Evolutionary conservation across 306 rosid genomes (phyloP).

Genomic region (Herpetospermum pedunculosum): DNA sequence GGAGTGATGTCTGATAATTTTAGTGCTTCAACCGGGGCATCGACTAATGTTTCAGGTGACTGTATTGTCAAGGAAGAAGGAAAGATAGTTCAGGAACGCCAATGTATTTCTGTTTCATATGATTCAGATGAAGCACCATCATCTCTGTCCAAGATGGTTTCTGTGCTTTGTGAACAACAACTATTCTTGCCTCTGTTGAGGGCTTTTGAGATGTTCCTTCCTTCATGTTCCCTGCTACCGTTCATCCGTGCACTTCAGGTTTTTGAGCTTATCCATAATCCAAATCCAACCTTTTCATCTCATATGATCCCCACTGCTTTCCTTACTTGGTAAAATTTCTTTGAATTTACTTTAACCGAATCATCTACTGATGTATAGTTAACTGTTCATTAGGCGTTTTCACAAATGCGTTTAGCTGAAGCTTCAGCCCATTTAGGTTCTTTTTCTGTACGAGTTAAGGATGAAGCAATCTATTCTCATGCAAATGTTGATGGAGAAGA

Average conservation of each 20-base stretch:
- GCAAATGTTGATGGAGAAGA: conserved; percentile 59
- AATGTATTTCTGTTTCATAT: conserved; percentile 21
- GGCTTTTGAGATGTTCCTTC: conserved; percentile 97
- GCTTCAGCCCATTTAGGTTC: conserved; percentile 96
- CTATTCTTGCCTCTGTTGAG: conserved; percentile 81
- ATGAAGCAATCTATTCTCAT: conserved; percentile 45
- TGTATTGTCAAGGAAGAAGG: conserved; percentile 28
- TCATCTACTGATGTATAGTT: neutral
- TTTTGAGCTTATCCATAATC: conserved; percentile 14
- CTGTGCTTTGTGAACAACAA: conserved; percentile 82
- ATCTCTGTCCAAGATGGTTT: conserved; percentile 86
- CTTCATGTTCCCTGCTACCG: conserved; percentile 79
- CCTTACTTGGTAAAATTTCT: neutral
- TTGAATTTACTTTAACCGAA: conserved; percentile 3
- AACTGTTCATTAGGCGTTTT: conserved; percentile 51
- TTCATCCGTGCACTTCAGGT: conserved; percentile 97
- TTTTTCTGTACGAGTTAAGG: conserved; percentile 85
- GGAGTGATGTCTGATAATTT: conserved; percentile 25
- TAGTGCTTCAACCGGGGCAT: conserved; percentile 28
- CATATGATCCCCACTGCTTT: neutral
- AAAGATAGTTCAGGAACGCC: conserved; percentile 24
- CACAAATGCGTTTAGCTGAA: conserved; percentile 94
- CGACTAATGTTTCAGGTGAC: conserved; percentile 29
- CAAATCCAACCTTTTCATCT: neutral
- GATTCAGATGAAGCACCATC: conserved; percentile 56